Evolutionary conservation across 2,329 filamentous ascomycete species (phyloP).

Genomic region (Alternaria triticina): DNA sequence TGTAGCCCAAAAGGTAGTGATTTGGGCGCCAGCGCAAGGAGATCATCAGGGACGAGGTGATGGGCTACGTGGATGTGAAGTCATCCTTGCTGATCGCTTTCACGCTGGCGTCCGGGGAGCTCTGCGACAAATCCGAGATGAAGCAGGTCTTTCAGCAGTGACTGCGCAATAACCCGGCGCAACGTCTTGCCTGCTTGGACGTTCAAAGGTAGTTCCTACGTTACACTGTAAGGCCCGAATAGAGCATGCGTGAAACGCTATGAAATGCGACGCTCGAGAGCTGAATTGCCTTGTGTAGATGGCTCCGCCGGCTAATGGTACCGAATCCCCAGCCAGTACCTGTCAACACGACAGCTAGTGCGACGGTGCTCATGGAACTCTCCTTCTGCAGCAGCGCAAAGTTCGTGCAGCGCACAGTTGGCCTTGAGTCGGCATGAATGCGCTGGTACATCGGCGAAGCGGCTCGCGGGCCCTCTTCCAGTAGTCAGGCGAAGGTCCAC

Average conservation of each 20-base stretch:
- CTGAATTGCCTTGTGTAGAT: conserved; percentile 29
- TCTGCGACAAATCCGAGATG: conserved; percentile 14
- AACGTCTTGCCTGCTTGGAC: conserved; percentile 17
- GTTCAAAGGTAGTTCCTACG: conserved; percentile 16
- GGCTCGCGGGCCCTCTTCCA: conserved; percentile 33
- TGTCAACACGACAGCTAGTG: conserved; percentile 23
- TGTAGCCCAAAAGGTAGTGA: conserved; percentile 11
- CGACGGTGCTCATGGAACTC: conserved; percentile 16
- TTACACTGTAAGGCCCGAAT: conserved; percentile 12
- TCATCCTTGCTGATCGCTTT: conserved; percentile 31
- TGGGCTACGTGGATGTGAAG: conserved; percentile 17
- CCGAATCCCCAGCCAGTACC: conserved; percentile 24
- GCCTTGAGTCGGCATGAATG: conserved; percentile 13
- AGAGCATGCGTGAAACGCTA: conserved; percentile 37
- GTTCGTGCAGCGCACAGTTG: conserved; percentile 14
- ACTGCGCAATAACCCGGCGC: conserved; percentile 21
- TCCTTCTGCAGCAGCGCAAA: conserved; percentile 9
- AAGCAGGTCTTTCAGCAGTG: conserved; percentile 13
- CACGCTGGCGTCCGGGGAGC: conserved; percentile 17
- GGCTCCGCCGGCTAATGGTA: conserved; percentile 35
- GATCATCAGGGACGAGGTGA: conserved; percentile 28
- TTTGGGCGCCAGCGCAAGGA: conserved; percentile 18
- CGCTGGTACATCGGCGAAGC: conserved; percentile 21
- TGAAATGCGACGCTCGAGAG: conserved; percentile 32
- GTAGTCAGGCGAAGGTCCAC: conserved; percentile 31